Conservation (phyloP, 2,329 filamentous ascomycete species). For the Colletotrichum gloeosporioides region DNA sequence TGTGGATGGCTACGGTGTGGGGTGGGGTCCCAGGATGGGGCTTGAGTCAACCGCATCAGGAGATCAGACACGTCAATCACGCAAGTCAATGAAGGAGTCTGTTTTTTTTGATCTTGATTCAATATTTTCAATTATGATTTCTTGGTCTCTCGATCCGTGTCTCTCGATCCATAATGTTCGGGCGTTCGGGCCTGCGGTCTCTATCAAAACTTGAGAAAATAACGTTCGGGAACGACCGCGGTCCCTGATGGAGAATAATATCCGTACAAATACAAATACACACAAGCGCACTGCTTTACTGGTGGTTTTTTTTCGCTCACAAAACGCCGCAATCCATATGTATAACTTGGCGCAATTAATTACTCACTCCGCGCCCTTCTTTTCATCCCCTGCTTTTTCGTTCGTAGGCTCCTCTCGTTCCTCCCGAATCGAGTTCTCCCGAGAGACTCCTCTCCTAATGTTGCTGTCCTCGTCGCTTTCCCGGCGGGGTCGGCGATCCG, state of each 20-base stretch:
- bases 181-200: not conserved
- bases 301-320: not conserved
- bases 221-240: not conserved
- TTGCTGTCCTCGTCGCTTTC: conserved; percentile 37
- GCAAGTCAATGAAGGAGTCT: not conserved
- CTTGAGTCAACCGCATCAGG: not conserved
- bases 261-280: not conserved
- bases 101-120: not conserved
- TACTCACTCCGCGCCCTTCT: conserved; percentile 11
- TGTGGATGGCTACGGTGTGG: not conserved
- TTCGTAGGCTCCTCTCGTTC: conserved; percentile 3
- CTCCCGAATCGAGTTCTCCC: conserved; percentile 16
- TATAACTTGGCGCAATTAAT: not conserved
- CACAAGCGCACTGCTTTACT: not conserved
- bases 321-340: conserved; percentile 7
- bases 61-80: not conserved
- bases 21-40: not conserved
- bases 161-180: not conserved
- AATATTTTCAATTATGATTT: not conserved
- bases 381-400: conserved; percentile 13
- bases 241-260: not conserved
- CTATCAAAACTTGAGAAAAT: not conserved
- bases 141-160: not conserved
- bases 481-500: conserved; percentile 52
- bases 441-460: conserved; percentile 8